Base-by-base conservation (phyloP, 768 basidiomycete species). In the Agrocybe chaxingu region DNA sequence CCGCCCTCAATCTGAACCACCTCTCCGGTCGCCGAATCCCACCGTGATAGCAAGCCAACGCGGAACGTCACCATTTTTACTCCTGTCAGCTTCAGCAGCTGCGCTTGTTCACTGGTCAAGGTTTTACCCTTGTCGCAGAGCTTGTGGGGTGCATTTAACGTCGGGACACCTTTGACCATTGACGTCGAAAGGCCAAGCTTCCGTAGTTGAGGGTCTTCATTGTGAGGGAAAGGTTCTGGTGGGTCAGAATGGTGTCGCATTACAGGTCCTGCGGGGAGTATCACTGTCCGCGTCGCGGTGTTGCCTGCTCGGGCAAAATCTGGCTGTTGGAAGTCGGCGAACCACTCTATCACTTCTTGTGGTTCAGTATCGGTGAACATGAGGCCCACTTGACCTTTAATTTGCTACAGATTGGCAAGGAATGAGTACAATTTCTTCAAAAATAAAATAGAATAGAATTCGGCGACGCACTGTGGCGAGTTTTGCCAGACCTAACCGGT, bases 181-280 rank as follows among this genome's bases (percentile, higher is more conserved):
- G 76, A 80, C 12, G 95, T 98, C 45, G 82, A 75, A 31, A 99
- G 71, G 7, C 97, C 97, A 33, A 98, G 80, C 66, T 90, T 91
- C 48, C 97, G 84, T 46, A 99, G 77, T 64, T 98, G 96, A 16
- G 95, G 94, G 55, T 99, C 97, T 73, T 98, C 93, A 60, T 93
- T 94, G 67, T 98, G 94, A 34, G 97, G 93, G 68, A 98, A 95
- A 2, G 92, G 88, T 57, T 94, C 87, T 35, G 87, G 81, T 0
- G 87, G 89, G 55, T 89, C 85, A 2, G 88, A 86, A 64, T 88
- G 78, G 38, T 78, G 79, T 54, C 82, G 80, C 85, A 94, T 80
- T 48, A 98, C 82, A 16, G 96, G 92, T 33, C 95, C 95, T 52
- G 70, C 80, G 11, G 93, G 89, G 12, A 99, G 74, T 31, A 76